These are phyloP conservation scores for Exophiala xenobiotica DNA, from an alignment of 2,329 filamentous ascomycete species.

Conservation along the genomic window DNA sequence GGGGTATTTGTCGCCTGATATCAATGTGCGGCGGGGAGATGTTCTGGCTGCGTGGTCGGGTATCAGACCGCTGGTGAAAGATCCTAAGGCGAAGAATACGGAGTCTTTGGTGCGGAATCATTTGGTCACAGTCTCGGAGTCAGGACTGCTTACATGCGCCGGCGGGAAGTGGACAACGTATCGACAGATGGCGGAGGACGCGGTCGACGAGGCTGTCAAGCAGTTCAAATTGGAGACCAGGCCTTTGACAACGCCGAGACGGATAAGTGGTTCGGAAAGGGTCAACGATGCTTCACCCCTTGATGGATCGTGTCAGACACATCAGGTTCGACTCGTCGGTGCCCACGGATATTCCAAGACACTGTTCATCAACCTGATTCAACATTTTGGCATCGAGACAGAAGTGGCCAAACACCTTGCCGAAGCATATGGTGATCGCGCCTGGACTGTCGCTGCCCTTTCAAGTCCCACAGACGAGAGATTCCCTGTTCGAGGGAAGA, in stretches of 20 bases:
- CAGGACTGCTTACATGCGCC: constrained; percentile 78
- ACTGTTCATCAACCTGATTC: constrained; percentile 91
- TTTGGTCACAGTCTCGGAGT: constrained; percentile 74
- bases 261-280: constrained; percentile 31
- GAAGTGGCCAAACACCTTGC: constrained; percentile 88
- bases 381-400: constrained; percentile 88
- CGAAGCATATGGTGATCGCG: constrained; percentile 84
- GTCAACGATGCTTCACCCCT: constrained; percentile 32
- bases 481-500: constrained; percentile 79
- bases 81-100: constrained; percentile 81
- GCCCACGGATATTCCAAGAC: constrained; percentile 87
- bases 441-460: constrained; percentile 84
- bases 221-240: constrained; percentile 28
- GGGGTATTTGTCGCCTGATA: constrained; percentile 78
- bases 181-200: constrained; percentile 88
- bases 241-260: constrained; percentile 20
- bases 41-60: constrained; percentile 90
- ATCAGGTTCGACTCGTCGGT: constrained; percentile 76
- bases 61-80: constrained; percentile 80
- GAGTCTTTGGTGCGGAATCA: constrained; percentile 87
- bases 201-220: constrained; percentile 64
- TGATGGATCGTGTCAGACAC: constrained; percentile 77
- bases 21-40: constrained; percentile 79
- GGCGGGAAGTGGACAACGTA: constrained; percentile 94
- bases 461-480: constrained; percentile 73